Base-by-base conservation (phyloP, 768 basidiomycete genomes). In the Daedaleopsis nitida region DNA sequence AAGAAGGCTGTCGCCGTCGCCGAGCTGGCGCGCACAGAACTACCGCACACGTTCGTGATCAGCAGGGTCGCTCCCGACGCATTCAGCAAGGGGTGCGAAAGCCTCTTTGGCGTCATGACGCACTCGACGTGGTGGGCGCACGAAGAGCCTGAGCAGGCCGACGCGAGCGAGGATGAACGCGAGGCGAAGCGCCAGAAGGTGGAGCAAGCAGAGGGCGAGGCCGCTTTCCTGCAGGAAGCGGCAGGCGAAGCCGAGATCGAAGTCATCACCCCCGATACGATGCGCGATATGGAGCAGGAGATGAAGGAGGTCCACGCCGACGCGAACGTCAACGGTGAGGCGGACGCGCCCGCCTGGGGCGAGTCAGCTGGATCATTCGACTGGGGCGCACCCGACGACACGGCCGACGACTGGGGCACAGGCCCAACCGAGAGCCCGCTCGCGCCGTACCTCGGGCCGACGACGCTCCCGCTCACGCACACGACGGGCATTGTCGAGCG, bases 401-500 rank as follows among this genome's bases (percentile, higher is more conserved):
- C 57, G 48, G 27, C 27, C 3, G 47, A 51, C n/a, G 50, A 49
- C 50, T 65, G 60, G 65, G 56, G 55, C 43, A 45, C 39, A 13
- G 34, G 60, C 17, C 67, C 70, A 7, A 38, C 60, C 11, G 11
- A 53, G 4, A 68, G 51, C 65, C 70, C 62, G n/a, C 70, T 86
- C 39, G 57, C 76, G 44, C 65, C 74, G 5, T 67, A 84, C 44
- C 71, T 91, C 6, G 89, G 87, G 0, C 83, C 84, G 3, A 83
- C 81, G 13, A 70, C 73, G 7, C 72, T 91, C 38, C 84, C 88
- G 0, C 66, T 81, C 55, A 88, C 89, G 0, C 88, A 91, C 66
- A 80, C 77, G 6, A 77, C 86, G 1, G 88, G 87, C 10, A 73
- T 89, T 51, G 83, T 89, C 55, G 90, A 92, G 72, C 80, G 76